Base-by-base conservation (phyloP, 2,329 filamentous ascomycete genomes). In the Sporothrix mexicana region DNA sequence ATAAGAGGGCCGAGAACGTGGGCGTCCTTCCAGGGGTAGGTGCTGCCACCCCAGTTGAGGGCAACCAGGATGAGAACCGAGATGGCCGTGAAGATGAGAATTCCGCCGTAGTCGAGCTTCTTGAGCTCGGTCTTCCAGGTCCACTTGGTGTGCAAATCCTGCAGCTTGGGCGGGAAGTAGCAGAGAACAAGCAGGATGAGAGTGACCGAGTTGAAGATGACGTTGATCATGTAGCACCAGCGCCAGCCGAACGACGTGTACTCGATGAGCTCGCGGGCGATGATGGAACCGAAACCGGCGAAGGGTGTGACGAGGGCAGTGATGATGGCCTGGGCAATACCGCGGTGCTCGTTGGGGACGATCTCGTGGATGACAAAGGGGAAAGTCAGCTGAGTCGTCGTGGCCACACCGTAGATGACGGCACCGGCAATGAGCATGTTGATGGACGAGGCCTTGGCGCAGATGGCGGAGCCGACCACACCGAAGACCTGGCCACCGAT, bases 21-120 rank as follows among this genome's bases (percentile, higher is more conserved):
- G 6, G 74, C 80, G 0, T 81, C 82, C n/a, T 78, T 81, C 83
- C 83, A 85, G 2, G 82, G 79, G 74, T 84, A 84, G 57, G 82
- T 79, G 67, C 75, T 77, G 20, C 83, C 83, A 23, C 83, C 83
- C 78, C 83, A 85, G 30, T 82, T 84, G 71, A 86, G 79, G 5
- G 84, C 84, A 74, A 86, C 82, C 9, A 86, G 78, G 71, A 86
- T 81, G 0, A 85, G 78, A 5, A 82, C 82, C 1, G 85, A 81
- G 3, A 84, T 83, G 5, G 80, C 80, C 9, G 82, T 83, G 79
- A 82, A 86, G 53, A 86, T 79, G 75, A 84, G 80, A 51, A 84
- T 82, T 3, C 84, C 84, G 49, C 83, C 67, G 76, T 83, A 75
- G 75, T 85, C 81, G 17, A 82, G 72, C 61, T 64, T 78, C n/a